Percentiles rank a stretch among this genome's conserved stretches.
Conservation (phyloP, 2,329 filamentous ascomycete genomes). For the Periconia macrospinosa region DNA sequence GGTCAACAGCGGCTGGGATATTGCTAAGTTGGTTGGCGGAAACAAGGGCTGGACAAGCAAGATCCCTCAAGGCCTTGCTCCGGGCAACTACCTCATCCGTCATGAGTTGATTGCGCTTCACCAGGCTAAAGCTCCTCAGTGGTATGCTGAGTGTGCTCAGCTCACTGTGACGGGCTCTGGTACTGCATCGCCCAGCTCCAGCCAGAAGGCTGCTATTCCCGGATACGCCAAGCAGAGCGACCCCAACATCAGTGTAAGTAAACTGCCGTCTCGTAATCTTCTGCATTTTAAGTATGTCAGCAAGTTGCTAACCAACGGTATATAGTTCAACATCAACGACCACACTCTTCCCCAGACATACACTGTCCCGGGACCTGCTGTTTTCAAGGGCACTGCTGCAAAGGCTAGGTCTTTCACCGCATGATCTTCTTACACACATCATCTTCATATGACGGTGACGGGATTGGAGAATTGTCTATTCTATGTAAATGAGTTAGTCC, state of each 20-base stretch:
- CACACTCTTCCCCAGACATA: background rate
- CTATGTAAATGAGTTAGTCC: no score
- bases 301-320: no score
- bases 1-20: constrained; percentile 8
- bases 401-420: background rate
- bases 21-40: constrained; percentile 50
- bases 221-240: constrained; percentile 47
- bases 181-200: constrained; percentile 44
- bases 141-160: constrained; percentile 62
- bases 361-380: background rate
- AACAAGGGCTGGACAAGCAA: constrained; percentile 55
- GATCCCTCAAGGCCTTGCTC: constrained; percentile 51
- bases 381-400: background rate
- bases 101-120: constrained; percentile 61
- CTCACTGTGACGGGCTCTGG: constrained; percentile 55
- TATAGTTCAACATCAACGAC: background rate
- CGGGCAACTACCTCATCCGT: constrained; percentile 42
- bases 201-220: constrained; percentile 50
- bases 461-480: background rate
- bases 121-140: constrained; percentile 54
- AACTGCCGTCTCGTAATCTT: background rate
- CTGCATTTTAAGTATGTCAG: no score
- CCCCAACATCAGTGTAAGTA: constrained; percentile 45
- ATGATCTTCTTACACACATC: background rate
- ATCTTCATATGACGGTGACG: background rate